These are phyloP conservation scores for Lichtheimia corymbifera DNA, from an alignment of 371 early-diverging fungal genomes.

Conservation along the genomic window DNA sequence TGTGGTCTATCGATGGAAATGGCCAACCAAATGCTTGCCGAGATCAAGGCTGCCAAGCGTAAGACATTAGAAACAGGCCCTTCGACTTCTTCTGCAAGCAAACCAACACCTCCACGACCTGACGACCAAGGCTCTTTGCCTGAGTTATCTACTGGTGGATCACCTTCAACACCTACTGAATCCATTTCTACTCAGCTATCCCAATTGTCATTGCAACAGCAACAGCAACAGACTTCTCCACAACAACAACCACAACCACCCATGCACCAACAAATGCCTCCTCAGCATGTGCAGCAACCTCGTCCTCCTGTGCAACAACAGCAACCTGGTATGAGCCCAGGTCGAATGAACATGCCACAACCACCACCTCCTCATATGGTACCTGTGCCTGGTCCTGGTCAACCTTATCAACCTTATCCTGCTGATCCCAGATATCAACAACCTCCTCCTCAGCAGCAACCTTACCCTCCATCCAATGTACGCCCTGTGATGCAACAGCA, in stretches of 20 bases:
- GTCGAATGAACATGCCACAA: slow-evolving; percentile 19
- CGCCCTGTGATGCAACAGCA: slow-evolving; percentile 14
- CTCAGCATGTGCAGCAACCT: no score
- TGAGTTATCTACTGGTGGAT: slow-evolving; percentile 9
- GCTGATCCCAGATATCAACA: slow-evolving; percentile 15
- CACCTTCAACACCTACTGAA: not conserved
- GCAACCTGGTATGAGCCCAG: not conserved
- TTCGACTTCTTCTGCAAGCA: slow-evolving; percentile 10
- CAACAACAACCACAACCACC: no score
- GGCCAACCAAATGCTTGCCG: slow-evolving; percentile 81
- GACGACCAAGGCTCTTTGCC: slow-evolving; percentile 13
- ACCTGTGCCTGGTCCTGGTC: slow-evolving; percentile 15
- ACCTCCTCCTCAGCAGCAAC: slow-evolving; percentile 25
- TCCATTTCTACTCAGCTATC: not conserved
- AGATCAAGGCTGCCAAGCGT: slow-evolving; percentile 69
- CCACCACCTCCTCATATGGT: slow-evolving; percentile 19
- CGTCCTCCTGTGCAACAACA: not conserved
- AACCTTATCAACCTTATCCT: slow-evolving; percentile 16
- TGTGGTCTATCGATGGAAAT: slow-evolving; percentile 91
- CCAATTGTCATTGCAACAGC: not conserved
- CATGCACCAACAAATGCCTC: no score
- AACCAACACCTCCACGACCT: slow-evolving; percentile 9
- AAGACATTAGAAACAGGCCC: slow-evolving; percentile 30
- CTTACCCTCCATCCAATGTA: slow-evolving; percentile 11
- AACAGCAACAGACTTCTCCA: not conserved